Evolutionary conservation across 371 early-diverging fungal genomes (phyloP).

Genomic region (Mucor mucedo): DNA sequence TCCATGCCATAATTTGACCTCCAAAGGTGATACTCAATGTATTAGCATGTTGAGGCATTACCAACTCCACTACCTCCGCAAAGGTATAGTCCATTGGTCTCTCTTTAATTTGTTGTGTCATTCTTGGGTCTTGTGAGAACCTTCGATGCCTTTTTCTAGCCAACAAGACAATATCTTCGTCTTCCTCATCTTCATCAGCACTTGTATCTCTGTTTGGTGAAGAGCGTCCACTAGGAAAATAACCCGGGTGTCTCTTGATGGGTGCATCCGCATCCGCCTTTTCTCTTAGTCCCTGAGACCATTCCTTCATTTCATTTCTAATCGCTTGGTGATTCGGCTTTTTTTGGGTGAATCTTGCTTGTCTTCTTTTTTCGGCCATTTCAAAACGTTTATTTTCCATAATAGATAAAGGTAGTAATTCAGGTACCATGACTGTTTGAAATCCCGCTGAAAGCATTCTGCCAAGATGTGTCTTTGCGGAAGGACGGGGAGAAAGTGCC

Average conservation of each 20-base stretch:
- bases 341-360: constrained; percentile 31
- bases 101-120: constrained; percentile 36
- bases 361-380: constrained; percentile 64
- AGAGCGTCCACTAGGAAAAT: constrained; percentile 2
- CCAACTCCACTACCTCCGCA: constrained; percentile 70
- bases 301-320: constrained; percentile 42
- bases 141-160: constrained; percentile 29
- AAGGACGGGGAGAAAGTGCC: constrained; percentile 53
- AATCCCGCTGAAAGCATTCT: constrained; percentile 34
- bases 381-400: constrained; percentile 59
- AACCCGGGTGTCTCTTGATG: constrained; percentile 44
- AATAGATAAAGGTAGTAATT: constrained; percentile 44
- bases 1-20: constrained; percentile 82
- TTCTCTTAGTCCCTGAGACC: constrained; percentile 47
- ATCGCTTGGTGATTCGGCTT: constrained; percentile 23
- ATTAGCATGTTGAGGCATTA: constrained; percentile 82
- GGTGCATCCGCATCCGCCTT: constrained; percentile 40
- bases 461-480: constrained; percentile 42
- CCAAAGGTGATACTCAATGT: constrained; percentile 77
- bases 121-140: constrained; percentile 46
- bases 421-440: constrained; percentile 53
- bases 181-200: constrained; percentile 9
- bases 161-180: not conserved
- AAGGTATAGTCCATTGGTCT: constrained; percentile 57
- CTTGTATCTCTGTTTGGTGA: constrained; percentile 11